phyloP scores from a whole-genome alignment of 805 yeast genomes.

The Candida tallmaniae region DNA sequence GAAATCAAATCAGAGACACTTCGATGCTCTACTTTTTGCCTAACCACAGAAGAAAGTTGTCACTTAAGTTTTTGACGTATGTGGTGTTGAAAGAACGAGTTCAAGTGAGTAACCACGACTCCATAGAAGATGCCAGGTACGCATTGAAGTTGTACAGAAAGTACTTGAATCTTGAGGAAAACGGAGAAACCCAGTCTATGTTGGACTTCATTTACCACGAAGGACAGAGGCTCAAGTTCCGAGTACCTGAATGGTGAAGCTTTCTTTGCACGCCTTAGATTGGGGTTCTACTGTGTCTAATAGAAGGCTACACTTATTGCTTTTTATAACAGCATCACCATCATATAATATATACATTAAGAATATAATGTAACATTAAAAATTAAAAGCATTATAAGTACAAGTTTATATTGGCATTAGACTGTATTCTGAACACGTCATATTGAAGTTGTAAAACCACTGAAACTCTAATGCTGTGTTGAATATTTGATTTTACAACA shows the following conservation, averaged over 20 bases:
- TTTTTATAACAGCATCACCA: too few relatives aligned
- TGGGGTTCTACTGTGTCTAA: too few relatives aligned
- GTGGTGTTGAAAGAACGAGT: conserved; percentile 68
- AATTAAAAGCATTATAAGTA: too few relatives aligned
- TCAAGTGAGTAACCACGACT: conserved; percentile 93
- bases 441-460: neutral
- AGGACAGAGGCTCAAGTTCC: conserved; percentile 55
- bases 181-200: conserved; percentile 56
- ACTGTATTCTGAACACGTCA: too few relatives aligned
- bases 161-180: conserved; percentile 56
- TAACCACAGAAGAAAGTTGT: conserved; percentile 69
- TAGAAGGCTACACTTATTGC: too few relatives aligned
- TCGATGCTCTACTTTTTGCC: conserved; percentile 72
- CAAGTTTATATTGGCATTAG: too few relatives aligned
- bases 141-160: conserved; percentile 75
- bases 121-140: conserved; percentile 91
- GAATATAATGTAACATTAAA: too few relatives aligned
- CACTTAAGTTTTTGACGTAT: conserved; percentile 84
- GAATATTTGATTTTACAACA: too few relatives aligned
- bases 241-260: conserved; percentile 47
- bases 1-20: conserved; percentile 83
- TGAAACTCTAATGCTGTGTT: too few relatives aligned
- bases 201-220: conserved; percentile 67
- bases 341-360: too few relatives aligned
- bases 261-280: too few relatives aligned